Evolutionary conservation across 495 filamentous ascomycete species (phyloP), one percentile per base, ranked within the genome.

Genomic region (Extremus antarcticus): DNA sequence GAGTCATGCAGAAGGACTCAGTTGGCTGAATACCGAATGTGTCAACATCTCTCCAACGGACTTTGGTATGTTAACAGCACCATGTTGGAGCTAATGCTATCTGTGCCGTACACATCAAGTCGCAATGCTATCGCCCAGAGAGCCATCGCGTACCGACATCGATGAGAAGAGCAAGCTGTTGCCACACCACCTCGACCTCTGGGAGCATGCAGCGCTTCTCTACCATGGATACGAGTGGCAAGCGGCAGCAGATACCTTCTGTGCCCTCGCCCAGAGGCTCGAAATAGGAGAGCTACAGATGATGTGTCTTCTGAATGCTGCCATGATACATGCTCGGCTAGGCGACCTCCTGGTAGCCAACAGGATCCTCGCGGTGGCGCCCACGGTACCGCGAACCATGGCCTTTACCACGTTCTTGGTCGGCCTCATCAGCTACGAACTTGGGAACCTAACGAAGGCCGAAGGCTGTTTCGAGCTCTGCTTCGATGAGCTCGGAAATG

Each of bases 191-290:
- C 38, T 63, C 32, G 53, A 63, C 43, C 29, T 63, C 51, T 63
- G 61, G 61, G 61, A 63, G 43, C 61, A 63, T 25, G 61, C 61
- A 21, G 54, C 49, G 8, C 43, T 63, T 1, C 51, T 63, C 2
- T 63, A 61, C 51, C 50, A 57, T 32, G 50, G 25, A 19, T 63
- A 61, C 54, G 57, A 57, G 20, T 63, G 61, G 61, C 43, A 46
- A 43, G 54, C 38, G 2, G 53, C 61, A 10, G 50, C 41, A 4
- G 50, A 50, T 9, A 39, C 43, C 43, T 61, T 61, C 54, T 0
- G 21, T 3, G 11, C 10, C 17, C 54, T 61, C 16, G 54, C 50
- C 4, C 9, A 23, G 2, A n/a, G 16, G 25, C 16, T 57, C 29
- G 17, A 22, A 1, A 25, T 11, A 22, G 15, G 17, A 9, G 41